phyloP scores from a whole-genome alignment of 331 rosid species.

The Quercus phellos region DNA sequence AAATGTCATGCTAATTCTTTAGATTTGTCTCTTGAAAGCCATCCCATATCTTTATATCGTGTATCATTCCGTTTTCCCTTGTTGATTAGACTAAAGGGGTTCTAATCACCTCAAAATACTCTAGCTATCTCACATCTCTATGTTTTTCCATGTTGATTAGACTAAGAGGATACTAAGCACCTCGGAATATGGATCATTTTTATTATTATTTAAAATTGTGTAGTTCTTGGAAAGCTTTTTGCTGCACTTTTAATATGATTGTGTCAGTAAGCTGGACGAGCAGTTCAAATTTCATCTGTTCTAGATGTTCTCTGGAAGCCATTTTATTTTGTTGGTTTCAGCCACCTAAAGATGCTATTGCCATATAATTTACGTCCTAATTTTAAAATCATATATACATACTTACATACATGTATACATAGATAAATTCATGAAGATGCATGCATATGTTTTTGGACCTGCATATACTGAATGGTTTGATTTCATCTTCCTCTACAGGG shows the following conservation, averaged over 20 bases:
- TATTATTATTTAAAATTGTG: background rate
- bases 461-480: conserved; percentile 1
- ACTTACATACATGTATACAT: background rate
- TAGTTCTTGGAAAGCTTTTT: background rate
- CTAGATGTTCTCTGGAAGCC: background rate
- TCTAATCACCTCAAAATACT: background rate
- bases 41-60: background rate
- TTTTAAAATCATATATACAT: background rate
- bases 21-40: background rate
- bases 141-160: background rate
- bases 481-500: conserved; percentile 35
- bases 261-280: background rate
- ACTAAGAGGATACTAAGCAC: background rate
- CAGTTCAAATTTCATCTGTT: background rate
- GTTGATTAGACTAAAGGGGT: background rate
- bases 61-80: background rate
- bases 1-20: background rate
- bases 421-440: background rate
- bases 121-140: background rate
- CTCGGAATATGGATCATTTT: too few species aligned
- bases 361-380: background rate
- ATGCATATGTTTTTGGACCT: background rate
- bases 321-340: background rate
- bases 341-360: background rate
- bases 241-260: background rate